phyloP scores from a whole-genome alignment of 73 alveolate genomes.

The Blepharisma japonicum region DNA sequence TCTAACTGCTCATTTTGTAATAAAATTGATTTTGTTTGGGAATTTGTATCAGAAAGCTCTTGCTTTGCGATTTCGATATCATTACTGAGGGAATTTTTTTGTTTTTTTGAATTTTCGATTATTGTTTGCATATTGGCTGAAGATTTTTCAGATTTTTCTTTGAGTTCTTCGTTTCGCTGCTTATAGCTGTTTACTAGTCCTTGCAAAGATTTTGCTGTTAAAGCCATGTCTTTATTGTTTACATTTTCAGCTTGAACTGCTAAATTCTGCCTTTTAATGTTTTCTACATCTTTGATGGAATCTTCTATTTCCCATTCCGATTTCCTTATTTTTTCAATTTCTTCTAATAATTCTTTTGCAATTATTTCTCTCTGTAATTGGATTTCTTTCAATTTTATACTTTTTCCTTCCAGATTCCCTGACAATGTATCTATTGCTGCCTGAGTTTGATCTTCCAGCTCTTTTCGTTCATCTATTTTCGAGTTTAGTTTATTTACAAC shows the following conservation, averaged over 20 bases:
- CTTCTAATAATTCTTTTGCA: neutral
- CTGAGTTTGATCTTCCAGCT: neutral
- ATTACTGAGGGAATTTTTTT: neutral
- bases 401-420: neutral
- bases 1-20: too few relatives aligned
- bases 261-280: slow-evolving; percentile 11
- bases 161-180: neutral
- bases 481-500: neutral
- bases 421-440: neutral
- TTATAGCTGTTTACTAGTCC: neutral
- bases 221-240: neutral
- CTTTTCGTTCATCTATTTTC: neutral
- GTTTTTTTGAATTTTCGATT: neutral
- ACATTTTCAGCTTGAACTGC: neutral
- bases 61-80: neutral
- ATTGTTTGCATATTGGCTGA: neutral
- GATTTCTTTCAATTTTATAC: neutral
- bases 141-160: neutral
- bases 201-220: neutral
- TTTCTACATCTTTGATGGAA: neutral
- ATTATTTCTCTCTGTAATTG: neutral
- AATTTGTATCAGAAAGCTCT: neutral
- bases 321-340: neutral
- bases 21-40: neutral
- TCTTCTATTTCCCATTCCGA: neutral